phyloP scores from a whole-genome alignment of 257 asterid species.

The Cynanchum wilfordii region DNA sequence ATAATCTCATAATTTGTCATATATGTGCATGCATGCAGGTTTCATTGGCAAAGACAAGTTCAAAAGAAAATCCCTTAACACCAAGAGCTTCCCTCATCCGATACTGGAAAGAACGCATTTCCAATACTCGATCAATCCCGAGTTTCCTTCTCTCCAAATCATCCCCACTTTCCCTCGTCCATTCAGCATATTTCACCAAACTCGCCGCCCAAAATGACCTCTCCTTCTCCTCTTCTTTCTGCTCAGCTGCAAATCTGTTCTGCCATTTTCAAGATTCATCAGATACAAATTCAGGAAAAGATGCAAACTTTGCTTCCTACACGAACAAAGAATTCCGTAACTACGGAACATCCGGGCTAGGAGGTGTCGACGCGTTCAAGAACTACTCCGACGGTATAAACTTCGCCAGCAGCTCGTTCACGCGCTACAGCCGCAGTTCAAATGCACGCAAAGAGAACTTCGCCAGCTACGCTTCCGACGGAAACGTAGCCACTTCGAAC shows the following conservation, averaged over 20 bases:
- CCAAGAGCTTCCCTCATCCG: conserved; percentile 55
- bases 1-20: not conserved
- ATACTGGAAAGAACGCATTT: conserved; percentile 65
- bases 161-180: conserved; percentile 61
- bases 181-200: conserved; percentile 49
- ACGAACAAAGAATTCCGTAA: conserved; percentile 46
- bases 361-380: conserved; percentile 61
- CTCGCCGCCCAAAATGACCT: conserved; percentile 49
- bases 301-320: conserved; percentile 51
- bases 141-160: conserved; percentile 62
- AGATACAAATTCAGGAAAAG: conserved; percentile 15
- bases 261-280: conserved; percentile 33
- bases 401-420: conserved; percentile 52
- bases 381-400: conserved; percentile 61
- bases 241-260: conserved; percentile 64
- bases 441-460: conserved; percentile 60
- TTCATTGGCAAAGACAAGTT: conserved; percentile 27
- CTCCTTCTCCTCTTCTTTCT: conserved; percentile 47
- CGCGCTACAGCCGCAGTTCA: conserved; percentile 55
- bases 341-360: conserved; percentile 52
- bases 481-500: conserved; percentile 58
- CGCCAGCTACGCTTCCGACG: conserved; percentile 57
- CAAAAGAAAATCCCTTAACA: conserved; percentile 59
- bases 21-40: conserved; percentile 30
- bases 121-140: conserved; percentile 40